A percentile compares a stretch with the other conserved stretches of the same genome.
Conservation (phyloP, 208 protist genomes). For the Trypanosoma mega region DNA sequence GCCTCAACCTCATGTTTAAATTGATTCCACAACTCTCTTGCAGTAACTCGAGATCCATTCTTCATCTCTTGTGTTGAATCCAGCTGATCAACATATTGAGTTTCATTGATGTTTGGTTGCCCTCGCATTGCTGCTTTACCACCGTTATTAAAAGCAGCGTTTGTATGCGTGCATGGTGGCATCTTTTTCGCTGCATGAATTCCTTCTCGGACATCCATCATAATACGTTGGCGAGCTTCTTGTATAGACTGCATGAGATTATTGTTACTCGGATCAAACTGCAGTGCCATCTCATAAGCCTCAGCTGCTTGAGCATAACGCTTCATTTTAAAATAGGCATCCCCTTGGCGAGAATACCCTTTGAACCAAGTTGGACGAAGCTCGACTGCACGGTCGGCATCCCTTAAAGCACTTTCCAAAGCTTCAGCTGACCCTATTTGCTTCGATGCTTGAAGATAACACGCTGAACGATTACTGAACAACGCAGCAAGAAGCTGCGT, state of each 20-base stretch:
- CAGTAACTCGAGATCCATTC: constrained; percentile 4
- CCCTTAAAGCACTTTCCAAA: constrained; percentile 77
- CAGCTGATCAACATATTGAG: background rate
- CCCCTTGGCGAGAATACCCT: constrained; percentile 90
- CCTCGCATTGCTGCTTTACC: background rate
- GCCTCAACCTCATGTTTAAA: constrained; percentile 68
- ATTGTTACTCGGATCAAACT: constrained; percentile 75
- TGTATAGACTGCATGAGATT: constrained; percentile 54
- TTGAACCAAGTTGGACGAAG: constrained; percentile 93
- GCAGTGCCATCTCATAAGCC: constrained; percentile 86
- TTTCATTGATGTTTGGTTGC: background rate
- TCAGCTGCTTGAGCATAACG: constrained; percentile 87
- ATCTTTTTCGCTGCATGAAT: constrained; percentile 10
- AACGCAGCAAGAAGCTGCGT: constrained; percentile 70
- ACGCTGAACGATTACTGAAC: constrained; percentile 94
- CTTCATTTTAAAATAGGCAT: constrained; percentile 81
- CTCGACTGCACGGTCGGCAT: constrained; percentile 84
- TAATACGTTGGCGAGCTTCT: constrained; percentile 45
- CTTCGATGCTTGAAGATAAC: constrained; percentile 71
- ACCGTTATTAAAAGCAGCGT: constrained; percentile 6
- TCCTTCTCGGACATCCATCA: constrained; percentile 4
- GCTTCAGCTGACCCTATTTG: constrained; percentile 46
- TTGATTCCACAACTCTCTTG: constrained; percentile 48
- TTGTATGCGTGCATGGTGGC: background rate
- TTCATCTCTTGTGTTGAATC: constrained; percentile 1